A percentile compares a stretch with the other conserved stretches of the same genome.
phyloP scores from a whole-genome alignment of 768 basidiomycete species.

The Mycena alexandri region DNA sequence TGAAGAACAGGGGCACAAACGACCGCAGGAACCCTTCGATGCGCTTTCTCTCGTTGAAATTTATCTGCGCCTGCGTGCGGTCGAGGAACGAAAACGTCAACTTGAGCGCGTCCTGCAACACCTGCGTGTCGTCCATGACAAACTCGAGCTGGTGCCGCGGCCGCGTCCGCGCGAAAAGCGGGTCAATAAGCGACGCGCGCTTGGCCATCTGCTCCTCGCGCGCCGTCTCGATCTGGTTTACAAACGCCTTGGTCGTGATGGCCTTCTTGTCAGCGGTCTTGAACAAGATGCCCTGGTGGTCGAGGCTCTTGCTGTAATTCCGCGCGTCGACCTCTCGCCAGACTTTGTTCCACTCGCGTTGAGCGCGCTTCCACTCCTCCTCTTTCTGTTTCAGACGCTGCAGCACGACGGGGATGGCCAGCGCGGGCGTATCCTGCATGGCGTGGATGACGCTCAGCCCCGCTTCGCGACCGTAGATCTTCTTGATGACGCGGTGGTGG shows the following conservation, averaged over 20 bases:
- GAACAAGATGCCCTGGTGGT: slow-evolving; percentile 93
- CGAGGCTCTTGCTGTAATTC: slow-evolving; percentile 93
- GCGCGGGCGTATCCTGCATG: slow-evolving; percentile 92
- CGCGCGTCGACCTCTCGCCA: slow-evolving; percentile 97
- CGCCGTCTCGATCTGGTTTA: slow-evolving; percentile 87
- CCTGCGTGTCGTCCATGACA: slow-evolving; percentile 76
- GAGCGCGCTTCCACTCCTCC: slow-evolving; percentile 98
- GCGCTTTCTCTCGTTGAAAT: slow-evolving; percentile 77
- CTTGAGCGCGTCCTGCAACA: slow-evolving; percentile 90
- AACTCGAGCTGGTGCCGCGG: slow-evolving; percentile 87
- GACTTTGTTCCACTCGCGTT: slow-evolving; percentile 98
- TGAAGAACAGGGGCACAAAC: slow-evolving; percentile 82
- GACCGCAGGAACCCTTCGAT: slow-evolving; percentile 87
- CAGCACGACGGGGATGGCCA: slow-evolving; percentile 92
- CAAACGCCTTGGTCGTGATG: slow-evolving; percentile 79
- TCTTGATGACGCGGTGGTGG: slow-evolving; percentile 94
- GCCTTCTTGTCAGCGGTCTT: slow-evolving; percentile 92
- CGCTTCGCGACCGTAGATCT: slow-evolving; percentile 92
- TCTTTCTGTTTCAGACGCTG: slow-evolving; percentile 94
- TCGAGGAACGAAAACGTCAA: slow-evolving; percentile 93
- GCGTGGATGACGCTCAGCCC: slow-evolving; percentile 86
- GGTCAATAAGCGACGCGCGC: slow-evolving; percentile 72
- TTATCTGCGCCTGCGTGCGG: slow-evolving; percentile 83
- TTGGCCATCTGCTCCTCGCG: slow-evolving; percentile 86
- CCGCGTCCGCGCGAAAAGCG: slow-evolving; percentile 70